Conservation (phyloP, 345 rosid genomes). For the Syzygium aqueum region DNA sequence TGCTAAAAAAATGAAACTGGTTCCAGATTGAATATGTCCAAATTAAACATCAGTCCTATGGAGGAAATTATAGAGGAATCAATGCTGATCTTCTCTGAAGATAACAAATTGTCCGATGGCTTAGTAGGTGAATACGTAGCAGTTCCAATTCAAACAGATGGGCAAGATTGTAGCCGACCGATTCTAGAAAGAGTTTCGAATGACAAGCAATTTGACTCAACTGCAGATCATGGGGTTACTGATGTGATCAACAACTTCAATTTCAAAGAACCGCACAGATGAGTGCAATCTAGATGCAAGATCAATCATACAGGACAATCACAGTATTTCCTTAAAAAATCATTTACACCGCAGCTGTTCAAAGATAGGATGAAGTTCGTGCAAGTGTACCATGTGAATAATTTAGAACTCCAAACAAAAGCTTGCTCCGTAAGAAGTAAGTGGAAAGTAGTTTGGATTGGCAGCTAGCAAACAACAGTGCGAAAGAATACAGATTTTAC, state of each 20-base stretch:
- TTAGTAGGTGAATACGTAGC: neutral
- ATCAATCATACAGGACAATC: neutral
- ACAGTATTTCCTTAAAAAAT: neutral
- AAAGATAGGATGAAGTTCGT: neutral
- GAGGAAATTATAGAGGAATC: neutral
- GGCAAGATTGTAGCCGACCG: neutral
- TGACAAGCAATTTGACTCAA: neutral
- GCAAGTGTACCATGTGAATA: neutral
- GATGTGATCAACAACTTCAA: neutral
- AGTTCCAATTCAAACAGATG: neutral
- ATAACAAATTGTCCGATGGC: neutral
- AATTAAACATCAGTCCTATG: neutral
- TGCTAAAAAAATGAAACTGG: too few species aligned
- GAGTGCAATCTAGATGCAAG: neutral
- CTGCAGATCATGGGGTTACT: neutral
- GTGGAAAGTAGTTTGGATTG: neutral
- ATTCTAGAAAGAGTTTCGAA: neutral
- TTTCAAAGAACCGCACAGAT: neutral
- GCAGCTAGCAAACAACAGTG: neutral
- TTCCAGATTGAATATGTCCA: neutral
- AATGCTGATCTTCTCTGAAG: neutral
- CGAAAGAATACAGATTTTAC: constrained; percentile 3
- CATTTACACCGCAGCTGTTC: neutral
- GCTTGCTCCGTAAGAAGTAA: neutral
- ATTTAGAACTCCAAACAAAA: neutral